Conservation (phyloP, 164 flowering plant genomes). For the Macadamia tetraphylla region DNA sequence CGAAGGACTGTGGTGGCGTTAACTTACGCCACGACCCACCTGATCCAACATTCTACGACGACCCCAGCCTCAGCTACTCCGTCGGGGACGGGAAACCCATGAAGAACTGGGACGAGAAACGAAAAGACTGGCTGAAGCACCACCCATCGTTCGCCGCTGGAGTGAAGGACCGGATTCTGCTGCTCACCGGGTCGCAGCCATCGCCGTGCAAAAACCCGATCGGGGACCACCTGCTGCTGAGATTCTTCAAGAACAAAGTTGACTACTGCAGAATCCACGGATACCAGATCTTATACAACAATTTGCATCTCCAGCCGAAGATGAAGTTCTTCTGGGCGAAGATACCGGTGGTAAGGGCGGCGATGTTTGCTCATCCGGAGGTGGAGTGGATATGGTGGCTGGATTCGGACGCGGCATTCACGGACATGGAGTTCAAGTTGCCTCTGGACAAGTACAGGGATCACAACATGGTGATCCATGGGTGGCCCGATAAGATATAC, state of each 20-base stretch:
- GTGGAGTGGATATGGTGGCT: constrained; percentile 99
- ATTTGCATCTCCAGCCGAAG: constrained; percentile 40
- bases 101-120: constrained; percentile 35
- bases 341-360: constrained; percentile 62
- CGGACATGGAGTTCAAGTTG: constrained; percentile 90
- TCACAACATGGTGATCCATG: constrained; percentile 73
- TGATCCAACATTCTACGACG: constrained; percentile 36
- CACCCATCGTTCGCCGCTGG: constrained; percentile 31
- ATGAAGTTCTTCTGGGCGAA: constrained; percentile 88
- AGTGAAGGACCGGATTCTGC: constrained; percentile 13
- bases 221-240: constrained; percentile 41
- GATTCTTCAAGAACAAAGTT: constrained; percentile 51
- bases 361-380: constrained; percentile 97
- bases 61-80: constrained; percentile 30
- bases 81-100: constrained; percentile 16
- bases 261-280: constrained; percentile 48
- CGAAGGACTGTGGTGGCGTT: constrained; percentile 7
- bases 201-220: constrained; percentile 36
- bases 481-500: constrained; percentile 55
- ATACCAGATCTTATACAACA: constrained; percentile 45
- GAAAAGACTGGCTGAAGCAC: constrained; percentile 25
- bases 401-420: constrained; percentile 89
- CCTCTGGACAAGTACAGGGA: constrained; percentile 57
- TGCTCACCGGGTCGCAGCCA: constrained; percentile 30
- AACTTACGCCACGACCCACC: constrained; percentile 21